Percentiles rank a stretch among this genome's conserved stretches.
Conservation (phyloP, 257 asterid genomes). For the Handroanthus guayacan region DNA sequence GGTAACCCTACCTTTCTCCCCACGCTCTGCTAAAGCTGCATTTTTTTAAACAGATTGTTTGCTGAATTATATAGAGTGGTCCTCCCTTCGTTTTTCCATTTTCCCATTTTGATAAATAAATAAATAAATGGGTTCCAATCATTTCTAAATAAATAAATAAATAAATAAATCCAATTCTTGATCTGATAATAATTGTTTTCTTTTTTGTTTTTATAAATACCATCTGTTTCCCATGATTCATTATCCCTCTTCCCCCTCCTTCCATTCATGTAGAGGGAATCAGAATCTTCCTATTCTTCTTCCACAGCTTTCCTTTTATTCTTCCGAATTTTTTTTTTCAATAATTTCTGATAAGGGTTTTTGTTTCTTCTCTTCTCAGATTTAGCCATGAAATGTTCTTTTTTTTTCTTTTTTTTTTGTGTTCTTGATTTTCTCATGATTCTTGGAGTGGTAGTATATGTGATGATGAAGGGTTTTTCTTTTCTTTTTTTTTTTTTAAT, state of each 20-base stretch:
- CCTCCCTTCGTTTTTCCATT: constrained; percentile 37
- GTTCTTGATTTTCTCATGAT: not conserved
- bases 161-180: not conserved
- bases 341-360: constrained; percentile 26
- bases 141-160: too few species aligned
- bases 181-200: constrained; percentile 9
- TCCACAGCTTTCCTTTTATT: constrained; percentile 82
- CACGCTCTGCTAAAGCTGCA: constrained; percentile 71
- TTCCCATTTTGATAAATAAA: too few species aligned
- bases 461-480: not conserved
- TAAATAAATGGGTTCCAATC: too few species aligned
- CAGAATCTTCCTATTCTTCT: constrained; percentile 45
- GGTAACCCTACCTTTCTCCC: constrained; percentile 59
- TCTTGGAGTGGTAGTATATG: not conserved
- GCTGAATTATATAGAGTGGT: constrained; percentile 62
- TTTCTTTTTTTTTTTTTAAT: too few species aligned
- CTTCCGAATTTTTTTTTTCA: constrained; percentile 1
- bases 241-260: not conserved
- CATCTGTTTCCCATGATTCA: constrained; percentile 33
- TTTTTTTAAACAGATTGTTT: constrained; percentile 46
- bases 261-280: not conserved
- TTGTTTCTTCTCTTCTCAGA: not conserved
- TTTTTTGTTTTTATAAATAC: constrained; percentile 41
- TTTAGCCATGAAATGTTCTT: not conserved
- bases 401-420: not conserved